phyloP scores from a whole-genome alignment of 2,329 filamentous ascomycete genomes.

The Colletotrichum eremochloae region DNA sequence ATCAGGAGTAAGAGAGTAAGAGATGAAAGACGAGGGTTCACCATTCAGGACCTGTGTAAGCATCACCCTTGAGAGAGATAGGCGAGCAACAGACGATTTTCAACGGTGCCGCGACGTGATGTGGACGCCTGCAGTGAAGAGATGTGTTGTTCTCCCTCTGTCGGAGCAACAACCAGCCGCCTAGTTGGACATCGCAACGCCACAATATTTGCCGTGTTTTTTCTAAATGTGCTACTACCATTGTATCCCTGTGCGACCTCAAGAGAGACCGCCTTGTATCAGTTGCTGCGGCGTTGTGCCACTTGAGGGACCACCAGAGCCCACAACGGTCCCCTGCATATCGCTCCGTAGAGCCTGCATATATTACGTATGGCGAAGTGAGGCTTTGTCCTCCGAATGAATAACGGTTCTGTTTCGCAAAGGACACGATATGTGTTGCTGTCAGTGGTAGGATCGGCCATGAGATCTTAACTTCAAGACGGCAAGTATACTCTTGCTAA shows the following conservation, averaged over 20 bases:
- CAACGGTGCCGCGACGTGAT: neutral
- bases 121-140: neutral
- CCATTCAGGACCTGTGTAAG: constrained; percentile 1
- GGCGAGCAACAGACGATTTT: too few species aligned
- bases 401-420: neutral
- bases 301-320: constrained; percentile 8
- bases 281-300: constrained; percentile 13
- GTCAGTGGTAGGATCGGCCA: neutral
- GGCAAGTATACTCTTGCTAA: neutral
- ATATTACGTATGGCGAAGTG: neutral
- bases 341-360: neutral
- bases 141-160: neutral
- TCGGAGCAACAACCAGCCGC: neutral
- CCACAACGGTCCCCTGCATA: constrained; percentile 10
- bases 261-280: too few species aligned
- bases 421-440: neutral
- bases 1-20: constrained; percentile 22
- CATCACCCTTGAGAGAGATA: constrained; percentile 10
- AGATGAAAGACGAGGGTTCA: neutral
- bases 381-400: constrained; percentile 1
- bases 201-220: too few species aligned
- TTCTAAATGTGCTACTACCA: too few species aligned
- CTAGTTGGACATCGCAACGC: neutral
- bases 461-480: neutral
- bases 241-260: too few species aligned